Conservation (phyloP, 345 rosid species). For the Odontarrhena argentea region DNA sequence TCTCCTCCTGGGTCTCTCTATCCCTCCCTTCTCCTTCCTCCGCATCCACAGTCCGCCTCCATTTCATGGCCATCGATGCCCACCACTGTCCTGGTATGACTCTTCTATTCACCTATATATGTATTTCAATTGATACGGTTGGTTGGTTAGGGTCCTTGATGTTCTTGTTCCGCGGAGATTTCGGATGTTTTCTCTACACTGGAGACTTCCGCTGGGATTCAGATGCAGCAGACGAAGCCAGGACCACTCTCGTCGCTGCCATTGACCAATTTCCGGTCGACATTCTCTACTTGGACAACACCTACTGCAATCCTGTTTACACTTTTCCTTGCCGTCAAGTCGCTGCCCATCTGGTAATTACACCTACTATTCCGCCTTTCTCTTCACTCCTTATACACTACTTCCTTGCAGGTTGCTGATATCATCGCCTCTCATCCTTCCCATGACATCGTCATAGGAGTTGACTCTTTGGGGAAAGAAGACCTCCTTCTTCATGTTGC, state of each 20-base stretch:
- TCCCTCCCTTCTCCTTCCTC: constrained; percentile 54
- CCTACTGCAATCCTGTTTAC: constrained; percentile 69
- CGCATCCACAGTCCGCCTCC: constrained; percentile 40
- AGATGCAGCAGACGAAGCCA: constrained; percentile 39
- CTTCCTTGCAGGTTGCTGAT: constrained; percentile 53
- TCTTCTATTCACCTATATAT: no score
- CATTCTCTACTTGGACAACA: constrained; percentile 71
- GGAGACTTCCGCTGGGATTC: constrained; percentile 75
- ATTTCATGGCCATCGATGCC: constrained; percentile 67
- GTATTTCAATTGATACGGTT: background rate
- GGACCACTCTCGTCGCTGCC: constrained; percentile 49
- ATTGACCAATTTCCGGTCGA: constrained; percentile 46
- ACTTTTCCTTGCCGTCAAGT: constrained; percentile 59
- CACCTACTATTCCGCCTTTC: background rate
- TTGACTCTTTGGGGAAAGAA: constrained; percentile 77
- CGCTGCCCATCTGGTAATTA: constrained; percentile 60
- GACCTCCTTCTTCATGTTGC: constrained; percentile 63
- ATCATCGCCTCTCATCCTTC: constrained; percentile 67
- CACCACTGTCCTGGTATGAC: constrained; percentile 70
- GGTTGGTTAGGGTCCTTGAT: constrained; percentile 61
- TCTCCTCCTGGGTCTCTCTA: constrained; percentile 60
- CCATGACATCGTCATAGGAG: constrained; percentile 68
- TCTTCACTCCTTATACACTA: background rate
- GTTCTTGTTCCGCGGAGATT: constrained; percentile 74
- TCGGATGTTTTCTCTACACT: constrained; percentile 71